These are phyloP conservation scores for Didymella segeticola DNA, from an alignment of 2,329 filamentous ascomycete species.

Conservation along the genomic window DNA sequence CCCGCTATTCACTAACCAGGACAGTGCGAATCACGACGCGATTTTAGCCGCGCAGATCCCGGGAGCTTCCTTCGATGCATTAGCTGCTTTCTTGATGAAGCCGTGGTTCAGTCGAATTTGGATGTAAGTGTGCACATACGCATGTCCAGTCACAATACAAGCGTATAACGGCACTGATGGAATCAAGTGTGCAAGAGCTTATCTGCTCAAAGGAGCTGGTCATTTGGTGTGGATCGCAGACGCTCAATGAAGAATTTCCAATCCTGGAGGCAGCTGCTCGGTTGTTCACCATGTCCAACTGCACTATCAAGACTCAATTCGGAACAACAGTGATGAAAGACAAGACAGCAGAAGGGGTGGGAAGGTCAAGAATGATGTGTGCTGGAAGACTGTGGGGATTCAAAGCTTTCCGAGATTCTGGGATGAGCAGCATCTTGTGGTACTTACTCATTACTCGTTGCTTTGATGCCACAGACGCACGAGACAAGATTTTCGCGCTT, in stretches of 20 bases:
- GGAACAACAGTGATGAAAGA: background rate
- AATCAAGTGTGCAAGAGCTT: background rate
- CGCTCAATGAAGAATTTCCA: background rate
- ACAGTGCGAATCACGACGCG: background rate
- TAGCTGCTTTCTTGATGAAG: slow-evolving; percentile 4
- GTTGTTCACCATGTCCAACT: background rate
- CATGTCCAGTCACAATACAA: too few relatives aligned
- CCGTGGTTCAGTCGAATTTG: slow-evolving; percentile 17
- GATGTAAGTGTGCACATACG: slow-evolving; percentile 9
- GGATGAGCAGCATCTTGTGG: background rate
- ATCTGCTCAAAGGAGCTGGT: background rate
- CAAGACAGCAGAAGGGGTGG: background rate
- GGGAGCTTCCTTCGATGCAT: background rate
- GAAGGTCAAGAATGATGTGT: background rate
- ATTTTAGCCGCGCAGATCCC: background rate
- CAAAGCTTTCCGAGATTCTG: background rate
- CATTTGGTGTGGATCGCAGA: background rate
- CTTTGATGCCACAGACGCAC: slow-evolving; percentile 6
- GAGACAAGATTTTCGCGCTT: slow-evolving; percentile 13
- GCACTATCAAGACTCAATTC: background rate
- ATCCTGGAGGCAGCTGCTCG: background rate
- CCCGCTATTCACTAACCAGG: background rate
- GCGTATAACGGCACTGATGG: background rate
- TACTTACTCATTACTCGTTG: background rate
- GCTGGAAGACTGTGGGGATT: background rate